phyloP scores from a whole-genome alignment of 2,329 filamentous ascomycete species.

The Lomentospora prolificans region DNA sequence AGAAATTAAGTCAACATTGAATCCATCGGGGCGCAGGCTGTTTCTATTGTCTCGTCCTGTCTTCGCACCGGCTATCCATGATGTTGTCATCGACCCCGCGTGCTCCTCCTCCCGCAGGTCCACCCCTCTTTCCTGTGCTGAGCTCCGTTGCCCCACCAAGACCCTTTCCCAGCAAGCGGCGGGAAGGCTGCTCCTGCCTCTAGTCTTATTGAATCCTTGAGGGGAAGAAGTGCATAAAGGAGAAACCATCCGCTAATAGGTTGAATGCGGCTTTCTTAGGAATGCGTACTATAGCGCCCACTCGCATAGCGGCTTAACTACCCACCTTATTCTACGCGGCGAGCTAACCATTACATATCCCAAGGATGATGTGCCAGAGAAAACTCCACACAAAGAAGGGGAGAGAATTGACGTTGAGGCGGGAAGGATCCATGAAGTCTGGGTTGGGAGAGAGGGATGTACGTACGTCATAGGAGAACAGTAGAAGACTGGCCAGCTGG shows the following conservation, averaged over 20 bases:
- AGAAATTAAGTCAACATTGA: neutral
- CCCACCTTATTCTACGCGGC: slow-evolving; percentile 58
- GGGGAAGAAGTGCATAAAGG: no score
- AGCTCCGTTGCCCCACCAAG: no score
- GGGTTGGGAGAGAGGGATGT: slow-evolving; percentile 56
- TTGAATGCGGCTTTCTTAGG: slow-evolving; percentile 25
- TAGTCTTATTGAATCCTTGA: no score
- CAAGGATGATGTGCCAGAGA: slow-evolving; percentile 41
- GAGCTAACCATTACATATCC: slow-evolving; percentile 59
- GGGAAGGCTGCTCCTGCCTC: no score
- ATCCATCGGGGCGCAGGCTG: neutral
- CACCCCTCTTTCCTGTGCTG: no score
- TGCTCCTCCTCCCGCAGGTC: no score
- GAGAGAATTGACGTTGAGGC: slow-evolving; percentile 58
- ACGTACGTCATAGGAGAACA: slow-evolving; percentile 55
- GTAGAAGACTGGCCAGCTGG: neutral
- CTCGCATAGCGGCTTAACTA: slow-evolving; percentile 53
- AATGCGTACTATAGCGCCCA: slow-evolving; percentile 62
- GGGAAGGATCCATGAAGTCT: slow-evolving; percentile 56
- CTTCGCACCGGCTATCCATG: no score
- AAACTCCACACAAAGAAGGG: slow-evolving; percentile 49
- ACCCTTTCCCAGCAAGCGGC: no score
- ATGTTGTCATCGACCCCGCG: no score
- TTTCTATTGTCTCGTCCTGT: no score
- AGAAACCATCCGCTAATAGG: neutral